Conservation (phyloP, 2,329 filamentous ascomycete species). For the Ceratocystis ficicola region DNA sequence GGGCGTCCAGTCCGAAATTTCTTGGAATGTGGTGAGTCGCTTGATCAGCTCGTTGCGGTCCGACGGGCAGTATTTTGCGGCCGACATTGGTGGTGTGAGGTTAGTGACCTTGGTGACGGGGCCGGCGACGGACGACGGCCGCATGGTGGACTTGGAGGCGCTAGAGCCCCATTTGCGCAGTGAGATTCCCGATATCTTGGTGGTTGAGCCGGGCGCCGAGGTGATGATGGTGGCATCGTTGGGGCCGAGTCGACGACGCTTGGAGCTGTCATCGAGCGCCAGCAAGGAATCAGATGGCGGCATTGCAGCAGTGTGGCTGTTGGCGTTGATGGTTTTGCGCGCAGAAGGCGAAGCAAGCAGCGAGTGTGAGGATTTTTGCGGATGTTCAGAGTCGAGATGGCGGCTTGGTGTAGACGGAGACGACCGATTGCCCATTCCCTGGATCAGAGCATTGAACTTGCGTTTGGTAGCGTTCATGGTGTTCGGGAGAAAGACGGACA, state of each 20-base stretch:
- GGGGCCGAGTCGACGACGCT: slow-evolving; percentile 41
- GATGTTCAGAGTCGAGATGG: slow-evolving; percentile 27
- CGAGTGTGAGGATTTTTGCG: slow-evolving; percentile 15
- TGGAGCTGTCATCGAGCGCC: slow-evolving; percentile 27
- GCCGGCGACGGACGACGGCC: neutral
- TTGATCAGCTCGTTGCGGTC: slow-evolving; percentile 72
- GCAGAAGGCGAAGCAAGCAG: slow-evolving; percentile 17
- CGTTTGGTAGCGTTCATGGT: slow-evolving; percentile 67
- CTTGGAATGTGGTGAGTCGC: slow-evolving; percentile 75
- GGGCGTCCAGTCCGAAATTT: slow-evolving; percentile 84
- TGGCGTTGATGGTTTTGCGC: slow-evolving; percentile 17
- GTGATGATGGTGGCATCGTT: slow-evolving; percentile 31
- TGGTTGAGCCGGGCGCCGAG: slow-evolving; percentile 23
- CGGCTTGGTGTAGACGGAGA: slow-evolving; percentile 16
- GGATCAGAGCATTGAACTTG: slow-evolving; percentile 66
- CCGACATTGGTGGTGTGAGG: slow-evolving; percentile 26
- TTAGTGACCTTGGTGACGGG: slow-evolving; percentile 23
- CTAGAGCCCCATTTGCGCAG: slow-evolving; percentile 33
- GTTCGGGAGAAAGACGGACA: slow-evolving; percentile 3
- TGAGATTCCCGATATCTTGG: slow-evolving; percentile 32
- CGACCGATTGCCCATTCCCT: slow-evolving; percentile 43
- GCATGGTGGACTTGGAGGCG: slow-evolving; percentile 8
- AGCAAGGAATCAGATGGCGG: slow-evolving; percentile 21
- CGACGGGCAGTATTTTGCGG: slow-evolving; percentile 68
- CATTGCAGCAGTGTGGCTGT: neutral